Evolutionary conservation across 2,329 filamentous ascomycete species (phyloP).

Genomic region (Exophiala sp.): DNA sequence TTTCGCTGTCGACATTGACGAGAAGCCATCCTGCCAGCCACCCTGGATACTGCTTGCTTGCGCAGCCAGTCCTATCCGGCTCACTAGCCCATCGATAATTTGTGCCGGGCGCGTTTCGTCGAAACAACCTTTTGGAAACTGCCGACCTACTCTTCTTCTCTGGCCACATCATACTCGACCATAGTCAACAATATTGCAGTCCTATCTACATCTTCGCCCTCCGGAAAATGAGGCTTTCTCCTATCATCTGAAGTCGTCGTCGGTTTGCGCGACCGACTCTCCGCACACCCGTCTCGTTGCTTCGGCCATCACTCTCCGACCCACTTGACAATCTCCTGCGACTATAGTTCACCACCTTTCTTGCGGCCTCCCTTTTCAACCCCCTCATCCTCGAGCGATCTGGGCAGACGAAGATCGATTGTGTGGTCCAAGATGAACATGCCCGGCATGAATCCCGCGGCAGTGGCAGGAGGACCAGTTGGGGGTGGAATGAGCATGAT

Average conservation of each 20-base stretch:
- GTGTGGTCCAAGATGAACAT: slow-evolving; percentile 45
- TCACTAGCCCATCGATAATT: slow-evolving; percentile 19
- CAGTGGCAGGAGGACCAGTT: slow-evolving; percentile 46
- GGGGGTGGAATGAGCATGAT: slow-evolving; percentile 50
- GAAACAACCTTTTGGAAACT: slow-evolving; percentile 2
- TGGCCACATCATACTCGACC: slow-evolving; percentile 12
- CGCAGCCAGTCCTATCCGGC: slow-evolving; percentile 15
- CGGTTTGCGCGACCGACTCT: slow-evolving; percentile 27
- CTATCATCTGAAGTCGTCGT: slow-evolving; percentile 23
- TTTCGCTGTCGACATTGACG: background rate
- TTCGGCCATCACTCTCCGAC: slow-evolving; percentile 10
- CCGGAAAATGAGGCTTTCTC: slow-evolving; percentile 21
- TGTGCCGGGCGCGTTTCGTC: slow-evolving; percentile 26
- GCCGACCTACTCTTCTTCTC: slow-evolving; percentile 1
- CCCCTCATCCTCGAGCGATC: background rate
- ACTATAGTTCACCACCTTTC: slow-evolving; percentile 5
- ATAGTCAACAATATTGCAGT: slow-evolving; percentile 1
- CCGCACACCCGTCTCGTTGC: slow-evolving; percentile 15
- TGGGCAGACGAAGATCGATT: background rate
- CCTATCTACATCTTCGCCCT: slow-evolving; percentile 1
- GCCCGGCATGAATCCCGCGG: slow-evolving; percentile 50
- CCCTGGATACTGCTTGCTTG: slow-evolving; percentile 8
- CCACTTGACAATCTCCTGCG: slow-evolving; percentile 17
- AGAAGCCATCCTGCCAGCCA: background rate
- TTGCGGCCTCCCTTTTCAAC: slow-evolving; percentile 1